These are phyloP conservation scores for Tulasnella sp. DNA, from an alignment of 768 basidiomycete species.

Conservation along the genomic window DNA sequence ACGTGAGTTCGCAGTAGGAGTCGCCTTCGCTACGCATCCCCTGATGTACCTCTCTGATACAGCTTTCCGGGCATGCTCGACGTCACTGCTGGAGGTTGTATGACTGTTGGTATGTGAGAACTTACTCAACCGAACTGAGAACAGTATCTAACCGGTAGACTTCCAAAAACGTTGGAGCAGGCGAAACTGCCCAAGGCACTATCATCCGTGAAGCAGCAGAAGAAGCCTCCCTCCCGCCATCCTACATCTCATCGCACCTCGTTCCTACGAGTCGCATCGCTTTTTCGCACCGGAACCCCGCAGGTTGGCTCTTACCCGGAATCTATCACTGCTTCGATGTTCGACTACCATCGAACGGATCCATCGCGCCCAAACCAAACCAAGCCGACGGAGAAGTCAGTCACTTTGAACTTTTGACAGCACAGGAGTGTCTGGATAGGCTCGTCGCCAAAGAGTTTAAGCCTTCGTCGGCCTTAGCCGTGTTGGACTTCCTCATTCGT, in stretches of 20 bases:
- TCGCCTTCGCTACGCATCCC: not conserved
- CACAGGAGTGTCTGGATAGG: not conserved
- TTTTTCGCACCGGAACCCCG: not conserved
- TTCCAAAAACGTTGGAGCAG: not conserved
- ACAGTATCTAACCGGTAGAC: too few relatives aligned
- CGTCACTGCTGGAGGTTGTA: not conserved
- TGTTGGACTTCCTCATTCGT: not conserved
- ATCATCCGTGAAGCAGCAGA: not conserved
- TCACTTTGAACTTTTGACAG: not conserved
- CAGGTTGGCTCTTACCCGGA: not conserved
- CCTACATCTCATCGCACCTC: not conserved
- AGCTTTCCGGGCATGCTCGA: not conserved
- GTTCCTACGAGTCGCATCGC: not conserved
- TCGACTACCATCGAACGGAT: not conserved
- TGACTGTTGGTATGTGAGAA: not conserved
- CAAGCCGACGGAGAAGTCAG: not conserved
- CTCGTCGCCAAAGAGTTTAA: not conserved
- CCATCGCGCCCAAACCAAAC: not conserved
- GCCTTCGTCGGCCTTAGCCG: not conserved
- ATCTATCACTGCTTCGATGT: not conserved
- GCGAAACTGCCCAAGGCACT: not conserved
- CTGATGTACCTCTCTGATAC: too few relatives aligned
- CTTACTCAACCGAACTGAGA: not conserved
- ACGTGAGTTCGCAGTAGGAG: not conserved
- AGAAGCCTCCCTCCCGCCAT: constrained; percentile 1